Evolutionary conservation across 148 eudicot genomes (phyloP), one percentile per base, ranked within the genome.

Genomic region (Camellia japonica): DNA sequence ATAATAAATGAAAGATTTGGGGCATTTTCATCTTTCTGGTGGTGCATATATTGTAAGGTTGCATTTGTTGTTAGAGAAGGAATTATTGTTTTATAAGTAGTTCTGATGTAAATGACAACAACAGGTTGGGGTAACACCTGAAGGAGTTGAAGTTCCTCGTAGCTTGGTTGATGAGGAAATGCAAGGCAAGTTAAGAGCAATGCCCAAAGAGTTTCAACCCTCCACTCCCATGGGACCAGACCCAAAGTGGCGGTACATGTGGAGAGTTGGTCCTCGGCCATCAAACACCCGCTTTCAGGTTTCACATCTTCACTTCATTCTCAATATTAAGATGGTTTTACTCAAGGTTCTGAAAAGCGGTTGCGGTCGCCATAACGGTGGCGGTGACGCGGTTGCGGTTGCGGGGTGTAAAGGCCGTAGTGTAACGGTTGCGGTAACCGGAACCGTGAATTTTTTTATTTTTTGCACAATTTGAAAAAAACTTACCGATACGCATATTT

Each of bases 61-160:
- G 67, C 49, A 16, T 59, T 74, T 63, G 3, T 65, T 56, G 38
- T 55, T 55, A 9, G 63, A 13, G 20, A 55, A 38, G 66, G 56
- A 68, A 65, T 38, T 59, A 16, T 47, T 66, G 38, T 58, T 66
- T n/a, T 14, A 75, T 69, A 59, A 18, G 18, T 47, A 49, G 7
- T 30, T 67, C 23, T 76, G 44, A 1, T 74, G 19, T 65, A 14
- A 67, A 30, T 80, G 68, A 51, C 47, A 46, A 61, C 72, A 23
- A 81, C 83, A 94, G 98, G 99, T 96, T 80, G 99, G 99, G 80
- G 99, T 92, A 66, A 96, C 99, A 47, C 99, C 98, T 12, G 99
- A 96, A 87, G 99, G 99, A 83, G 92, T 96, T 76, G 99, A 96
- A 88, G 94, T 96, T 69, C 99, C 99, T 2, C 89, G 99, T 68